phyloP scores from a whole-genome alignment of 805 yeast species.

The Hanseniaspora taiwanica region DNA sequence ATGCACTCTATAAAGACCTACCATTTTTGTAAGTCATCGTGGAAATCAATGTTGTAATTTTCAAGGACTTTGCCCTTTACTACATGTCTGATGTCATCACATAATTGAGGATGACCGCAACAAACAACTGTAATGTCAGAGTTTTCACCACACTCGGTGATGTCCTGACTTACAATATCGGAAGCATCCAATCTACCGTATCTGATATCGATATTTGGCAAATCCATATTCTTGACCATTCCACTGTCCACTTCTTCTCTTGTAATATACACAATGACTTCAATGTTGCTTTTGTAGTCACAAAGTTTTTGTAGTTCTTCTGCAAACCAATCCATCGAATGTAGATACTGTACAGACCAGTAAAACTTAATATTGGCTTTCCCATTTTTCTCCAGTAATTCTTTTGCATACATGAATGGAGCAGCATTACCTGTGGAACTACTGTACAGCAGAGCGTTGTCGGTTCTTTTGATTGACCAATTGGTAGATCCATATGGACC shows the following conservation, averaged over 20 bases:
- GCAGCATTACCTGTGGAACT: slow-evolving; percentile 40
- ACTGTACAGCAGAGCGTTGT: slow-evolving; percentile 29
- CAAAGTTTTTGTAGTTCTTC: slow-evolving; percentile 8
- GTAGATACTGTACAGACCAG: slow-evolving; percentile 11
- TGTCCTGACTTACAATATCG: slow-evolving; percentile 25
- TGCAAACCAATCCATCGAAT: slow-evolving; percentile 11
- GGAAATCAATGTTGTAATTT: slow-evolving; percentile 30
- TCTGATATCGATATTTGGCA: slow-evolving; percentile 28
- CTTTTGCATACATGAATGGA: slow-evolving; percentile 14
- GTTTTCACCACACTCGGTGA: slow-evolving; percentile 24
- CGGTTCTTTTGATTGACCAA: slow-evolving; percentile 24
- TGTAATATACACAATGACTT: slow-evolving; percentile 43
- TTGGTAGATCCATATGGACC: slow-evolving; percentile 41
- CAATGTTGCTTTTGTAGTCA: slow-evolving; percentile 10
- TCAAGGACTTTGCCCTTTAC: slow-evolving; percentile 25
- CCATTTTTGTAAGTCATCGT: slow-evolving; percentile 51
- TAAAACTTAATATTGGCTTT: slow-evolving; percentile 6
- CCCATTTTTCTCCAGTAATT: slow-evolving; percentile 4
- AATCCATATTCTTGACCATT: slow-evolving; percentile 10
- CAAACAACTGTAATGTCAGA: slow-evolving; percentile 36
- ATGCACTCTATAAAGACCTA: slow-evolving; percentile 11
- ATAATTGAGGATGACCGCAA: slow-evolving; percentile 43
- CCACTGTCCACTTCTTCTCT: slow-evolving; percentile 14
- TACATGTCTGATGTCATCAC: slow-evolving; percentile 36
- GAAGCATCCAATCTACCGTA: slow-evolving; percentile 34